Evolutionary conservation across 495 filamentous ascomycete species (phyloP), one percentile per base, ranked within the genome.

Genomic region (Trichocladium antarcticum): DNA sequence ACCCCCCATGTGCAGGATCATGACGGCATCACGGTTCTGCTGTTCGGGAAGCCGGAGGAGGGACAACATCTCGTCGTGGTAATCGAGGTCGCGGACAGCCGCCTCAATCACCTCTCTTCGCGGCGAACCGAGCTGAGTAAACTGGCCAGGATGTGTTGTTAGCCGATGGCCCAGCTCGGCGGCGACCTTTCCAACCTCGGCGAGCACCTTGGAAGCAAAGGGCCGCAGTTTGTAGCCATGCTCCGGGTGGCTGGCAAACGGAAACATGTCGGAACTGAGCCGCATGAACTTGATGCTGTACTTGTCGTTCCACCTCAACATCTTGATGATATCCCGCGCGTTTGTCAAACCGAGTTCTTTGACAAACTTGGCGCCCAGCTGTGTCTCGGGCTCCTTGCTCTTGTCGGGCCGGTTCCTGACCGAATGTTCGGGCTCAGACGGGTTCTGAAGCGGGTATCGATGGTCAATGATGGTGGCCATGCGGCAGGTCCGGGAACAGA

Each of bases 1-100:
- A 12, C 92, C 92, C 16, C 89, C 92, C 79, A 97, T 87, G 57
- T 97, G 92, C 2, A 97, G 60, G 47, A 96, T 87, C 86, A 97
- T 92, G 35, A 96, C 80, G 6, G 92, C 89, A 64, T 96, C 87
- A 17, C 82, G 81, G 60, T 96, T 73, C 46, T 82, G 76, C 60
- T 97, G 89, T 15, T 79, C 76, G 0, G 87, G 85, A 0, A 96
- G 69, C 17, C 76, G 81, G 14, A 96, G 79, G 1, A 95, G 75
- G 10, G 75, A 74, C 0, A 96, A 74, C 72, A 96, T 64, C 64
- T 98, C 89, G 31, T 83, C 82, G 61, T 96, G 90, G 55, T 92
- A 97, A 39, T 85, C 85, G 0, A 97, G 74, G 66, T 95, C 92
- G 3, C 89, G 79, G 8, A 89, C 60, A 1, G 89, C 78, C 47